phyloP scores from a whole-genome alignment of 257 asterid genomes.

The Jacaranda copaia region DNA sequence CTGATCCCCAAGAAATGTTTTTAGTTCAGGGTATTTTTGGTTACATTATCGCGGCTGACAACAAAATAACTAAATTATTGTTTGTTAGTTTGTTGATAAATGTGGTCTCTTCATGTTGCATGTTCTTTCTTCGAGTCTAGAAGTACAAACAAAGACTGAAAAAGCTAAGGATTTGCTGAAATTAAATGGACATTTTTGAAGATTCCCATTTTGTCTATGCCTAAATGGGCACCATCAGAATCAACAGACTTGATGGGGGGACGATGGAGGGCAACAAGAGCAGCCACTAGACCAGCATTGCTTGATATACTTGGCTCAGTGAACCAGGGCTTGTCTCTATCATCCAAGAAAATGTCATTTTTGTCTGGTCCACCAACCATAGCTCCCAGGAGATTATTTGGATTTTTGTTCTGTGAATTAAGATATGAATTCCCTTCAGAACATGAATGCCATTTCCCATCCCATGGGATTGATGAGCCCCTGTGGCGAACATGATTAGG shows the following conservation, averaged over 20 bases:
- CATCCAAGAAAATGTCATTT: constrained; percentile 47
- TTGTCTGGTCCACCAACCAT: constrained; percentile 69
- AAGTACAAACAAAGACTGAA: not conserved
- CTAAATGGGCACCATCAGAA: constrained; percentile 40
- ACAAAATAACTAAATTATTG: too few species aligned
- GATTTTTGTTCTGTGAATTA: constrained; percentile 42
- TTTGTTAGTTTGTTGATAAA: not conserved
- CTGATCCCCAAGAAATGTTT: too few species aligned
- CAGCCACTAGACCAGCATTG: constrained; percentile 70
- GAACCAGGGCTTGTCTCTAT: constrained; percentile 48
- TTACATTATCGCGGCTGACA: too few species aligned
- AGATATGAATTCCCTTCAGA: constrained; percentile 52
- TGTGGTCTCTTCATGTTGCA: not conserved
- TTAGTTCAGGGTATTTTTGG: too few species aligned
- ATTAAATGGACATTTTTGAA: constrained; percentile 47
- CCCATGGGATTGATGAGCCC: constrained; percentile 70
- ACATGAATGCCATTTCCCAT: constrained; percentile 42
- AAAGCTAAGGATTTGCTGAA: not conserved
- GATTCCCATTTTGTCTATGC: constrained; percentile 59
- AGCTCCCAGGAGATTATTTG: constrained; percentile 55
- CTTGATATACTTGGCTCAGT: constrained; percentile 60
- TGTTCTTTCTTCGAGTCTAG: not conserved
- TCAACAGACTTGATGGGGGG: constrained; percentile 38
- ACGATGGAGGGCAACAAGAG: constrained; percentile 56
- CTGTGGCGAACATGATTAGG: constrained; percentile 61